phyloP scores from a whole-genome alignment of 345 rosid genomes.

The Diplotaxis tenuifolia region DNA sequence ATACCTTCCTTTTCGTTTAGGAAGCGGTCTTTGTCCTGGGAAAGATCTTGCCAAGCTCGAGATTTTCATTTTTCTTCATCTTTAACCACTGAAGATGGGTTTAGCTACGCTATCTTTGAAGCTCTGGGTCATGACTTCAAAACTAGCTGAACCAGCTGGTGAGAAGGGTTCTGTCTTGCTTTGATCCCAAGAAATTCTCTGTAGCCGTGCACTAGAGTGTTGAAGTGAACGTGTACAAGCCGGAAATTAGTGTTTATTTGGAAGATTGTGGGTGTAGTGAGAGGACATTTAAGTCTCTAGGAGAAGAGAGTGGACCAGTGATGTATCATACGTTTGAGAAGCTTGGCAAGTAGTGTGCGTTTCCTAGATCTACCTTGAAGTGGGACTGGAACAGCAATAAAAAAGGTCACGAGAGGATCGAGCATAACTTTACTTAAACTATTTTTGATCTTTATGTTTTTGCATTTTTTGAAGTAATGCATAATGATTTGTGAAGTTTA shows the following conservation, averaged over 20 bases:
- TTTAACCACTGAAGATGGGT: constrained; percentile 84
- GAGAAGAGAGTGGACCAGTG: constrained; percentile 40
- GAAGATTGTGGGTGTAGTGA: constrained; percentile 45
- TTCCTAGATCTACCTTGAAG: no score
- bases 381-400: no score
- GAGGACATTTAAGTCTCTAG: constrained; percentile 30
- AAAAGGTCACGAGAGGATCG: no score
- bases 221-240: constrained; percentile 26
- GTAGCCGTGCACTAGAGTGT: constrained; percentile 55
- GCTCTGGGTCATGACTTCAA: constrained; percentile 62
- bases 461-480: no score
- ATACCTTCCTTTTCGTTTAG: constrained; percentile 83
- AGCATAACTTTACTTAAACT: no score
- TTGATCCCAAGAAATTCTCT: constrained; percentile 69
- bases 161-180: constrained; percentile 75
- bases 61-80: constrained; percentile 69
- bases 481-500: no score
- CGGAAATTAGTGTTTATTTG: constrained; percentile 40
- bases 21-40: no score
- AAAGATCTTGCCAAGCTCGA: constrained; percentile 89
- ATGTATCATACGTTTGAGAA: constrained; percentile 37
- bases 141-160: constrained; percentile 42
- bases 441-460: no score
- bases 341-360: no score
- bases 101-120: no score